These are phyloP conservation scores for Pythium oligandrum DNA, from an alignment of 352 stramenopile species.

Conservation along the genomic window DNA sequence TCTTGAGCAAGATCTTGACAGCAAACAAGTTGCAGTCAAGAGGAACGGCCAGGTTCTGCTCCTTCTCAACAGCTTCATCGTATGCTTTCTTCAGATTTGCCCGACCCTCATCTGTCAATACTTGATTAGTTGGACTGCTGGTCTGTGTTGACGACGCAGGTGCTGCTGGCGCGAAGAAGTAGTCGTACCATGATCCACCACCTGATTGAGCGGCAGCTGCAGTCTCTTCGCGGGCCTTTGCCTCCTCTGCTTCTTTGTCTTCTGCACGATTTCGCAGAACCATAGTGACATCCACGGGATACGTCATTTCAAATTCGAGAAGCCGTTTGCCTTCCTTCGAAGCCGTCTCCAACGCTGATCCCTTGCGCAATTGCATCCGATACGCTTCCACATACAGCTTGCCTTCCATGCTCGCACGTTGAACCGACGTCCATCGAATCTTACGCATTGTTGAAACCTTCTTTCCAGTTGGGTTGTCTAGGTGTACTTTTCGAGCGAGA, in stretches of 20 bases:
- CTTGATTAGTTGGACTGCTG: slow-evolving; percentile 11
- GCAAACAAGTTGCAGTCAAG: slow-evolving; percentile 65
- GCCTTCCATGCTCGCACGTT: slow-evolving; percentile 46
- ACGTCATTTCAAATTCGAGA: slow-evolving; percentile 49
- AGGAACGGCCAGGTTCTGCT: slow-evolving; percentile 36
- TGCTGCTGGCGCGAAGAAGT: slow-evolving; percentile 52
- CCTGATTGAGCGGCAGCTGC: slow-evolving; percentile 19
- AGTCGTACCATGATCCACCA: slow-evolving; percentile 69
- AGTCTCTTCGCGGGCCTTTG: slow-evolving; percentile 24
- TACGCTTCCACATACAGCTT: slow-evolving; percentile 59
- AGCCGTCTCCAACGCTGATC: slow-evolving; percentile 24
- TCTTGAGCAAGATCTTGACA: slow-evolving; percentile 54
- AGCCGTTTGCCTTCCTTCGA: slow-evolving; percentile 42
- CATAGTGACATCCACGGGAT: slow-evolving; percentile 68
- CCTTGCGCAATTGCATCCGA: slow-evolving; percentile 40
- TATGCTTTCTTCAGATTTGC: slow-evolving; percentile 71
- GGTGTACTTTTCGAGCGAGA: slow-evolving; percentile 27
- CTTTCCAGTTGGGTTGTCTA: not conserved
- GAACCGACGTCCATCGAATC: slow-evolving; percentile 54
- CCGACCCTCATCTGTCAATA: slow-evolving; percentile 61
- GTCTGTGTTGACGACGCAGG: slow-evolving; percentile 5
- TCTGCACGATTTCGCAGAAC: slow-evolving; percentile 53
- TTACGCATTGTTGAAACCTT: slow-evolving; percentile 2
- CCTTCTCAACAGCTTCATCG: slow-evolving; percentile 59
- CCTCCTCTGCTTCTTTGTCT: slow-evolving; percentile 33